phyloP scores from a whole-genome alignment of 2,329 filamentous ascomycete genomes.

The Decorospora gaudefroyi region DNA sequence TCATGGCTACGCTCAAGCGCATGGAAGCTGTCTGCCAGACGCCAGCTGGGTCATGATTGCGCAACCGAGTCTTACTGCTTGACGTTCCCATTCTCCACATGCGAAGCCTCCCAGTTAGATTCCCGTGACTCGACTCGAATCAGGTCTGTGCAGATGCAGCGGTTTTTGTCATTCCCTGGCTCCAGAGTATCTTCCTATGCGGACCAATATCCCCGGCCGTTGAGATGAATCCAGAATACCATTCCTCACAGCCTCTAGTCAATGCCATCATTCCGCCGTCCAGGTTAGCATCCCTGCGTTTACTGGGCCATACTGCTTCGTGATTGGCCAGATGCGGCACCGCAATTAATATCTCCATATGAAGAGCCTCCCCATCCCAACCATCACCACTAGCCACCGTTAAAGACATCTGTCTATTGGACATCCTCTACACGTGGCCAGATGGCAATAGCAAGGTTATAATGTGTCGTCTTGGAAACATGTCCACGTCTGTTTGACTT shows the following conservation, averaged over 20 bases:
- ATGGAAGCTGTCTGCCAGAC: constrained; percentile 64
- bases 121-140: no score
- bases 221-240: no score
- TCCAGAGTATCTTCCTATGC: no score
- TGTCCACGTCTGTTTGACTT: constrained; percentile 11
- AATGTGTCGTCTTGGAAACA: constrained; percentile 20
- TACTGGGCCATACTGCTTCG: neutral
- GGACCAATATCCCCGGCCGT: no score
- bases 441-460: constrained; percentile 26
- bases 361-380: constrained; percentile 41
- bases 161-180: no score
- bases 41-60: constrained; percentile 24
- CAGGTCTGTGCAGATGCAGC: no score
- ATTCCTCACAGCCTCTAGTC: neutral
- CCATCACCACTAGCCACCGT: constrained; percentile 26
- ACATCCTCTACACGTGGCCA: constrained; percentile 43
- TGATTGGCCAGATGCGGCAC: constrained; percentile 34
- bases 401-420: constrained; percentile 35
- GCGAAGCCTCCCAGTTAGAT: no score
- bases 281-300: constrained; percentile 7
- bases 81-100: no score
- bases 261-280: constrained; percentile 11
- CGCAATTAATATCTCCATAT: constrained; percentile 47
- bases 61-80: no score
- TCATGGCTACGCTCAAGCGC: constrained; percentile 67